Percentiles rank a stretch among this genome's conserved stretches.
Conservation (phyloP, 75 land plant species). For the Picea sitchensis region DNA sequence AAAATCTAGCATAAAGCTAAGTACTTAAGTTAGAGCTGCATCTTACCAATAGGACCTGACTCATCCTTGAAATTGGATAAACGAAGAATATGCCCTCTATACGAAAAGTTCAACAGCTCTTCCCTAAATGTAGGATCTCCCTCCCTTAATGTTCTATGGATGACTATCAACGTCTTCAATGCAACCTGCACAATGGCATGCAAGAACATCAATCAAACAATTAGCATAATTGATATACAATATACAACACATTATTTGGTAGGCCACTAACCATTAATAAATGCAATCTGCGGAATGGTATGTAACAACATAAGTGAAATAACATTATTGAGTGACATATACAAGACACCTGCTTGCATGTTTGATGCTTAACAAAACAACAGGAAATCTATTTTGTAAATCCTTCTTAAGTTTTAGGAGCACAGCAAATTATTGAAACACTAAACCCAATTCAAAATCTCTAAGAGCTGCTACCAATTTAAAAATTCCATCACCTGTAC, state of each 20-base stretch:
- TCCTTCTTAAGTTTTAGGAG: no score
- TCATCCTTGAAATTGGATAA: slow-evolving; percentile 99
- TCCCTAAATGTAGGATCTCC: slow-evolving; percentile 98
- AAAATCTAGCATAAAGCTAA: no score
- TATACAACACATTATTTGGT: background rate
- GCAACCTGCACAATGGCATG: slow-evolving; percentile 68
- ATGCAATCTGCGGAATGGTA: background rate
- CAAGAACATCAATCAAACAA: background rate
- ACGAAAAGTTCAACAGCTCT: slow-evolving; percentile 73
- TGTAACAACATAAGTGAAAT: no score
- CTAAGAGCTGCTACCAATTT: no score
- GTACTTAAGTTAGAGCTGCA: no score
- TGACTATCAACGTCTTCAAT: slow-evolving; percentile 84
- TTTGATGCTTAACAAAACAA: background rate
- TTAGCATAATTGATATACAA: background rate
- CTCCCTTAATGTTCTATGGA: slow-evolving; percentile 93
- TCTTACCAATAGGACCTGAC: slow-evolving; percentile 86
- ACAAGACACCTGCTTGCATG: no score
- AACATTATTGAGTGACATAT: no score
- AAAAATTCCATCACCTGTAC: no score
- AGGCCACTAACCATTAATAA: background rate
- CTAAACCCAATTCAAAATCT: no score
- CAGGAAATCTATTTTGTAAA: background rate
- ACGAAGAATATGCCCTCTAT: slow-evolving; percentile 72
- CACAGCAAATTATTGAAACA: no score